These are phyloP conservation scores for Dalechampia spathulata DNA, from an alignment of 441 rosid genomes.

Conservation along the genomic window DNA sequence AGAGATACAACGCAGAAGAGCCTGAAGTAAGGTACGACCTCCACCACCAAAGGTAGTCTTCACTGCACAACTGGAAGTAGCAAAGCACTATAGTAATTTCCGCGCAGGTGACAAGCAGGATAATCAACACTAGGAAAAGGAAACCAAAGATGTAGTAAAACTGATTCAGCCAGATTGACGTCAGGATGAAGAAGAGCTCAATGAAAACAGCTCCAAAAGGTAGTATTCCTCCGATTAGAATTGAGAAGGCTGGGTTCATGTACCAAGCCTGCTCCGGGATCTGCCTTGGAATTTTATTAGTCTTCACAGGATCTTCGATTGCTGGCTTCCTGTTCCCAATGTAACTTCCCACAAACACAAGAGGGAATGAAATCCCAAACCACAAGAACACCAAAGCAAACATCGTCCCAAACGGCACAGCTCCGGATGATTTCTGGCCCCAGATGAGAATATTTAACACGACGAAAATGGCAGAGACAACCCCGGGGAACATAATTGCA, in stretches of 20 bases:
- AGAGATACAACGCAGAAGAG: slow-evolving; percentile 79
- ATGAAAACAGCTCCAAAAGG: slow-evolving; percentile 93
- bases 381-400: slow-evolving; percentile 70
- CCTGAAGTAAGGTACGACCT: slow-evolving; percentile 94
- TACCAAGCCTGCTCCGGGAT: slow-evolving; percentile 87
- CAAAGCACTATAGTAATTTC: slow-evolving; percentile 90
- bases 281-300: slow-evolving; percentile 90
- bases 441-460: slow-evolving; percentile 79
- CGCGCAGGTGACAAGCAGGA: slow-evolving; percentile 79
- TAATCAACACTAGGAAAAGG: slow-evolving; percentile 80
- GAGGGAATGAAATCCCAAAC: slow-evolving; percentile 97
- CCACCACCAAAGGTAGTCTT: slow-evolving; percentile 99
- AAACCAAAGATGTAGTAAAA: slow-evolving; percentile 96
- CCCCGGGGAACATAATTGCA: slow-evolving; percentile 75
- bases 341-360: slow-evolving; percentile 71
- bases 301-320: slow-evolving; percentile 75
- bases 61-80: slow-evolving; percentile 95
- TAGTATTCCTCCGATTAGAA: slow-evolving; percentile 89
- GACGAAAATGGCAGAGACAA: slow-evolving; percentile 61
- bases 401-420: slow-evolving; percentile 96
- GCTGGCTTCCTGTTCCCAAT: slow-evolving; percentile 70
- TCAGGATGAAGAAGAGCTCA: slow-evolving; percentile 87
- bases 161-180: slow-evolving; percentile 92
- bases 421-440: slow-evolving; percentile 96
- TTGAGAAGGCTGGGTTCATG: slow-evolving; percentile 81